A percentile compares a stretch with the other conserved stretches of the same genome.
These are phyloP conservation scores for Metschnikowia lochheadii DNA, from an alignment of 805 yeast genomes.

Conservation along the genomic window DNA sequence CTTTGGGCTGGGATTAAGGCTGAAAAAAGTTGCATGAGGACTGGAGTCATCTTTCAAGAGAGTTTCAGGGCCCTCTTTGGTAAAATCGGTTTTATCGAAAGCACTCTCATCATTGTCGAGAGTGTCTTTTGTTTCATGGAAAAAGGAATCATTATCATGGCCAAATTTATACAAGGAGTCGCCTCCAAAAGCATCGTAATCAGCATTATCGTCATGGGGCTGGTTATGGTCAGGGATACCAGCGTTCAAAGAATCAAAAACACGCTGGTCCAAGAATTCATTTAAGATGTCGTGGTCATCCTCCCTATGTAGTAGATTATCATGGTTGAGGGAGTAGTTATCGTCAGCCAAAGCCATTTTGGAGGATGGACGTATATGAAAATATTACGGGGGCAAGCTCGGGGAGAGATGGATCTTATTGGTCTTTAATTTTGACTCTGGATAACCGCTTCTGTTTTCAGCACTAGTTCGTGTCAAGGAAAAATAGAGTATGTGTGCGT, in stretches of 20 bases:
- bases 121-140: slow-evolving; percentile 1
- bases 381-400: background rate
- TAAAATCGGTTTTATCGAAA: background rate
- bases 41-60: slow-evolving; percentile 23
- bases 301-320: slow-evolving; percentile 18
- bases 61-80: slow-evolving; percentile 1
- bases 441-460: background rate
- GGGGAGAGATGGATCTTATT: background rate
- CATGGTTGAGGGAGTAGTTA: slow-evolving; percentile 21
- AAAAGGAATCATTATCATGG: background rate
- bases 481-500: slow-evolving; percentile 1
- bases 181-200: slow-evolving; percentile 4
- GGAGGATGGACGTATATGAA: background rate
- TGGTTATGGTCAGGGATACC: slow-evolving; percentile 16
- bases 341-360: slow-evolving; percentile 23
- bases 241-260: slow-evolving; percentile 35
- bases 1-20: slow-evolving; percentile 21
- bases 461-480: background rate
- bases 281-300: slow-evolving; percentile 50
- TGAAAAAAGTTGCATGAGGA: slow-evolving; percentile 12
- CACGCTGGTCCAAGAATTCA: slow-evolving; percentile 53
- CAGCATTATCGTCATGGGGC: background rate
- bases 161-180: slow-evolving; percentile 9
- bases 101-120: background rate
- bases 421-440: background rate